Base-by-base conservation (phyloP, 352 stramenopile species). In the Globisporangium viniferum region DNA sequence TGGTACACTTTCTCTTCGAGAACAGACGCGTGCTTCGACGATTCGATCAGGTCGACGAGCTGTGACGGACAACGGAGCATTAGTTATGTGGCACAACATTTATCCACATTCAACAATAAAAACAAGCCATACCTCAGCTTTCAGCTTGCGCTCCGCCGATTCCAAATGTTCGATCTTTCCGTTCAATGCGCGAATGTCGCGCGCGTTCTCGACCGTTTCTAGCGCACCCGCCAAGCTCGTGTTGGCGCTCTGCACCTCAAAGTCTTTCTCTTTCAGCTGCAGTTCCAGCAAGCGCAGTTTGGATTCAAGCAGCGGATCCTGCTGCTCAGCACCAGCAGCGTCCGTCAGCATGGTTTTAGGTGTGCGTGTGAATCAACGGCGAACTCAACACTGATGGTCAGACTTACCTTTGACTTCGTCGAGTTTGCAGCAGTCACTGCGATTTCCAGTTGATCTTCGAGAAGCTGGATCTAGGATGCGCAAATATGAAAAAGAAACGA, bases 221-320 rank as follows among this genome's bases (percentile, higher is more conserved):
- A 79, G 74, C 1, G 86, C 86, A 48, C 85, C 77, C 59, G 78
- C 66, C 44, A 91, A 73, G 8, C 67, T 85, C 18, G 76, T 76
- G 55, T 77, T 73, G 9, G 73, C 76, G 14, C 80, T 72, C 14
- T 89, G 71, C 36, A 84, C 79, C 29, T 88, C 68, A 29, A 89
- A 65, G 20, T 75, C 85, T 59, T 94, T 88, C 39, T 92, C 73
- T 53, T 77, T 80, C n/a, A 94, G 60, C 60, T 89, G 79, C 27
- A 75, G 75, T 68, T 91, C 73, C 35, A 94, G 68, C 59, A 92
- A 76, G 62, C 82, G 78, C 60, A 94, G 76, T 73, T 90, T 83
- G 33, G 84, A 88, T 81, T 89, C 73, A 56, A 88, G 64, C 66
- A 90, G 77, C 54, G 79, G 81, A 31, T 88, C 74, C 60, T 84